A percentile compares a stretch with the other conserved stretches of the same genome.
Conservation (phyloP, 106 monocot genomes). For the Dioscorea zingiberensis region DNA sequence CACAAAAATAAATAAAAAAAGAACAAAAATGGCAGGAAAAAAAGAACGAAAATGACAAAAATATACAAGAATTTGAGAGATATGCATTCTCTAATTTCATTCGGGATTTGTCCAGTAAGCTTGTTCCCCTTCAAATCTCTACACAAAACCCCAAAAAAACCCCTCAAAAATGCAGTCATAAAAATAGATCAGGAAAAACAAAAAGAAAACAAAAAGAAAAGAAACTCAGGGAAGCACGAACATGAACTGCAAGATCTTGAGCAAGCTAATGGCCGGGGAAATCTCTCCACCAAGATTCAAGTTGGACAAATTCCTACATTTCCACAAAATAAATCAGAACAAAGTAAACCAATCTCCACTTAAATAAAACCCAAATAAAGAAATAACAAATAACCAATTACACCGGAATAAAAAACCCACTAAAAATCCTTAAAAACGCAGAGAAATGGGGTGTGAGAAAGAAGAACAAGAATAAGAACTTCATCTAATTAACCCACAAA, state of each 20-base stretch:
- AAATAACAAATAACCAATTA: too few species aligned
- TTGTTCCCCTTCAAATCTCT: slow-evolving; percentile 91
- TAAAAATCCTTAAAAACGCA: too few species aligned
- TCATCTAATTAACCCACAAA: too few species aligned
- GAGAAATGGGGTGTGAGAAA: too few species aligned
- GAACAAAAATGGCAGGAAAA: slow-evolving; percentile 5
- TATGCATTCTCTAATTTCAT: slow-evolving; percentile 86
- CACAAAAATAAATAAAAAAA: too few species aligned
- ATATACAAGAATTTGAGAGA: slow-evolving; percentile 83
- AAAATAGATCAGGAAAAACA: not conserved
- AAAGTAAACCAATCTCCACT: too few species aligned
- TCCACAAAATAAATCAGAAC: not conserved
- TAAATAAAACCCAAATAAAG: too few species aligned
- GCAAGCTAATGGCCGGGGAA: slow-evolving; percentile 70
- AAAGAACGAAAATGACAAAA: slow-evolving; percentile 3
- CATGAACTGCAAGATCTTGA: slow-evolving; percentile 73
- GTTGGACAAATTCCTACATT: slow-evolving; percentile 83
- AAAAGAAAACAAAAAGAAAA: not conserved
- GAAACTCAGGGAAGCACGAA: slow-evolving; percentile 13
- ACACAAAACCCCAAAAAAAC: slow-evolving; percentile 13
- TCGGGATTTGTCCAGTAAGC: slow-evolving; percentile 88
- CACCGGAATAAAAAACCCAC: too few species aligned
- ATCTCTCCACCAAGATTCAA: slow-evolving; percentile 93
- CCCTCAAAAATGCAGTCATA: slow-evolving; percentile 2
- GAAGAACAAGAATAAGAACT: too few species aligned